Conservation (phyloP, 805 yeast genomes). For the Metschnikowia borealis region DNA sequence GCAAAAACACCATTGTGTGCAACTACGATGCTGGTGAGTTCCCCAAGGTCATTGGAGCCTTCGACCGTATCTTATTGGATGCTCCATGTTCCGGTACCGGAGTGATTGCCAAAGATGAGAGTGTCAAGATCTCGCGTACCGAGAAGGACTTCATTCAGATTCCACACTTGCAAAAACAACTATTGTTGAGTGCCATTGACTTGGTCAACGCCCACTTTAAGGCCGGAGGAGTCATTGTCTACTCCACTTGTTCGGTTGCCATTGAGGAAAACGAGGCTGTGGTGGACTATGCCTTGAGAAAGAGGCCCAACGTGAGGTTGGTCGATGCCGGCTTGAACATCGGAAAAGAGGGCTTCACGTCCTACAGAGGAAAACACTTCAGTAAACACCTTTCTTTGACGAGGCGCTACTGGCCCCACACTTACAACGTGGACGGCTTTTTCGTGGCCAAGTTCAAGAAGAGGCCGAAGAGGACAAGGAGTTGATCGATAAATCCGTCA, state of each 20-base stretch:
- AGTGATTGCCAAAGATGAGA: conserved; percentile 95
- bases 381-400: conserved; percentile 73
- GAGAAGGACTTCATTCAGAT: conserved; percentile 95
- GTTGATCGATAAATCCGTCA: conserved; percentile 65
- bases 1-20: conserved; percentile 94
- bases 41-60: conserved; percentile 97
- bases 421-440: conserved; percentile 97
- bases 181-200: conserved; percentile 90
- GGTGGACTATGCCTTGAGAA: conserved; percentile 94
- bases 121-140: conserved; percentile 88
- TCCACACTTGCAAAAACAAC: conserved; percentile 94
- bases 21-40: conserved; percentile 98
- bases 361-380: conserved; percentile 90
- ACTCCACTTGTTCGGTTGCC: conserved; percentile 97
- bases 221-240: conserved; percentile 91
- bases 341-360: conserved; percentile 94
- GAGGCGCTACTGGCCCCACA: conserved; percentile 96
- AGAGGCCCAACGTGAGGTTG: conserved; percentile 91
- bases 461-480: conserved; percentile 70
- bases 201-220: conserved; percentile 91
- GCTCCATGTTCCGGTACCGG: conserved; percentile 99
- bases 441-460: conserved; percentile 95
- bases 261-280: conserved; percentile 98
- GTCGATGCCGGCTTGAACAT: conserved; percentile 90
- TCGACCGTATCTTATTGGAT: conserved; percentile 89